These are phyloP conservation scores for Pichia phayaonensis DNA, from an alignment of 805 yeast species.

Conservation along the genomic window DNA sequence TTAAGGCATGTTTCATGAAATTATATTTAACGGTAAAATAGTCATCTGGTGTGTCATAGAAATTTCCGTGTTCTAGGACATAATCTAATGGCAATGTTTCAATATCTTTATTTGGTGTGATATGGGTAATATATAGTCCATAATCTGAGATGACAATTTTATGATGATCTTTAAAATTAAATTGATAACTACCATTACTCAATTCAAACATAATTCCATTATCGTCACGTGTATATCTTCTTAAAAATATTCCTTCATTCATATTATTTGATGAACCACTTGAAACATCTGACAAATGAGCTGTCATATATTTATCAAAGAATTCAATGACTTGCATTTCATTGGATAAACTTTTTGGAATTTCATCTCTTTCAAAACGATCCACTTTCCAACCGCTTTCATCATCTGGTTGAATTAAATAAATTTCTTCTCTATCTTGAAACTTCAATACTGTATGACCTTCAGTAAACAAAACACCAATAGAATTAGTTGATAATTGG, in stretches of 20 bases:
- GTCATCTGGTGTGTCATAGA: slow-evolving; percentile 35
- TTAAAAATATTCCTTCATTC: slow-evolving; percentile 46
- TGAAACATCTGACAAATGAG: slow-evolving; percentile 76
- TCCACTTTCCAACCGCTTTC: slow-evolving; percentile 48
- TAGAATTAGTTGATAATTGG: slow-evolving; percentile 81
- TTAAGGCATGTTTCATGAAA: slow-evolving; percentile 62
- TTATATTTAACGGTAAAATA: slow-evolving; percentile 42
- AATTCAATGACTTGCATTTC: slow-evolving; percentile 82
- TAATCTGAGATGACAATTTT: slow-evolving; percentile 72
- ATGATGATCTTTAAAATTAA: slow-evolving; percentile 92
- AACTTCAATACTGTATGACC: slow-evolving; percentile 73
- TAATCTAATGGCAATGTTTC: slow-evolving; percentile 54
- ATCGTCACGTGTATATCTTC: slow-evolving; percentile 73
- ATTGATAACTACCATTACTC: slow-evolving; percentile 88
- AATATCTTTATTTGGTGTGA: slow-evolving; percentile 68
- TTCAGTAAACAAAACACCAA: slow-evolving; percentile 85
- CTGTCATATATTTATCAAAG: slow-evolving; percentile 87
- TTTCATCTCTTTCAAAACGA: slow-evolving; percentile 34
- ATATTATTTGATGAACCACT: slow-evolving; percentile 40
- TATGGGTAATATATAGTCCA: slow-evolving; percentile 72
- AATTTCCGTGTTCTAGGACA: slow-evolving; percentile 38
- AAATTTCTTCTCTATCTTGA: slow-evolving; percentile 53
- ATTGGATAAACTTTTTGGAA: slow-evolving; percentile 47
- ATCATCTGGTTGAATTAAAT: slow-evolving; percentile 48
- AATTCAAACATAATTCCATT: slow-evolving; percentile 86